Evolutionary conservation across 495 filamentous ascomycete species (phyloP).

Genomic region (Hapsidospora chrysogenum): DNA sequence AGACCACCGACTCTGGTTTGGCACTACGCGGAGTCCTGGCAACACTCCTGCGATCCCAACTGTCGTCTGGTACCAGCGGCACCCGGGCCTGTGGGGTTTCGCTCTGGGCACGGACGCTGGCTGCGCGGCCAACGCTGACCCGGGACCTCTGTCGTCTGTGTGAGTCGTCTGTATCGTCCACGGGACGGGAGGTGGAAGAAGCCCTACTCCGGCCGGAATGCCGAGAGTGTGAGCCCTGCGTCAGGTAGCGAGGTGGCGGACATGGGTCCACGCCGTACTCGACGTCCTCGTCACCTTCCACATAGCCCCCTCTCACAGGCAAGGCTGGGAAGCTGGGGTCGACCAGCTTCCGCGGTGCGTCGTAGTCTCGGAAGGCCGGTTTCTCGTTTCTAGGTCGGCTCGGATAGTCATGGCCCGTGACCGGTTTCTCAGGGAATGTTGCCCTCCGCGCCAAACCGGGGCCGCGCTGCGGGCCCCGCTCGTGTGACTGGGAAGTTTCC

Average conservation of each 20-base stretch:
- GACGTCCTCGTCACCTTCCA: not conserved
- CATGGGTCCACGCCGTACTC: not conserved
- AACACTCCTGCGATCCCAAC: too few relatives aligned
- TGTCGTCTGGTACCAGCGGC: conserved; percentile 8
- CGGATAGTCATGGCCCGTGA: conserved; percentile 7
- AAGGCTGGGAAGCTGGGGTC: too few relatives aligned
- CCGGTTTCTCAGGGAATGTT: conserved; percentile 15
- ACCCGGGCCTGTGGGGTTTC: conserved; percentile 12
- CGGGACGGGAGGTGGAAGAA: not conserved
- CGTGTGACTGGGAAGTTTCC: not conserved
- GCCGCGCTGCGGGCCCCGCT: not conserved
- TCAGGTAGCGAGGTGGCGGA: conserved; percentile 11
- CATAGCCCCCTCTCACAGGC: too few relatives aligned
- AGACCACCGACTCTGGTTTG: not conserved
- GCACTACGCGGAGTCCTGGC: too few relatives aligned
- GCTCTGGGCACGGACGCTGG: conserved; percentile 16
- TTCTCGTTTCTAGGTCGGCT: not conserved
- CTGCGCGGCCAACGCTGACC: conserved; percentile 4
- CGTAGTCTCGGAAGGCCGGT: not conserved
- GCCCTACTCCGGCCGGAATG: too few relatives aligned
- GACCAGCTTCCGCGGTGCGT: too few relatives aligned
- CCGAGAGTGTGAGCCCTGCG: too few relatives aligned
- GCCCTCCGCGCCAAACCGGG: conserved; percentile 17
- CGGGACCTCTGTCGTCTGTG: conserved; percentile 19
- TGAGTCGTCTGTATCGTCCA: conserved; percentile 24